Evolutionary conservation across 2,329 filamentous ascomycete genomes (phyloP).

Genomic region (Exophiala viscosa): DNA sequence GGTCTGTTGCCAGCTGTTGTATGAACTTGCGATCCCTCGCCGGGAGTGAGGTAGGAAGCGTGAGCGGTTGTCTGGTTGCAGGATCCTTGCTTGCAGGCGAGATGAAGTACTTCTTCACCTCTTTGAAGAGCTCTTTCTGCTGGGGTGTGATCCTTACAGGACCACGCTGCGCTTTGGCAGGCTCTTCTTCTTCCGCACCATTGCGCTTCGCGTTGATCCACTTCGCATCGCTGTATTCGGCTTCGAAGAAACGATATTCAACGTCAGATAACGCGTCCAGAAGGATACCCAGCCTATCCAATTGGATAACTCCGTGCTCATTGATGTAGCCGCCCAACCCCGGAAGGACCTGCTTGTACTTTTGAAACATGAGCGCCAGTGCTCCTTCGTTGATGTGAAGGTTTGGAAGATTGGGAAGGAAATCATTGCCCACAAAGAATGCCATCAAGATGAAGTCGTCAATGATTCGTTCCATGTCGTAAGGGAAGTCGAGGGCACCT

Average conservation of each 20-base stretch:
- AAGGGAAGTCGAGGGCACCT: slow-evolving; percentile 68
- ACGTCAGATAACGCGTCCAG: slow-evolving; percentile 82
- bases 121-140: slow-evolving; percentile 78
- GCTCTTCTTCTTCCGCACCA: slow-evolving; percentile 59
- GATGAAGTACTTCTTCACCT: slow-evolving; percentile 77
- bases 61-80: slow-evolving; percentile 53
- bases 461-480: slow-evolving; percentile 93
- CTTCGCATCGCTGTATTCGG: slow-evolving; percentile 78
- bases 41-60: slow-evolving; percentile 69
- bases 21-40: slow-evolving; percentile 91
- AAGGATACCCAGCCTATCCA: slow-evolving; percentile 71
- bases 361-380: slow-evolving; percentile 91
- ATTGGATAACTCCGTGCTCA: slow-evolving; percentile 86
- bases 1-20: slow-evolving; percentile 72
- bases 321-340: slow-evolving; percentile 93
- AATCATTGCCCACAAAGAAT: slow-evolving; percentile 99
- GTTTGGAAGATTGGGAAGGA: slow-evolving; percentile 91
- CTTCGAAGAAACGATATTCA: slow-evolving; percentile 89
- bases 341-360: slow-evolving; percentile 88
- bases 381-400: slow-evolving; percentile 98
- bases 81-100: slow-evolving; percentile 57
- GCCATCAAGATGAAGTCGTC: slow-evolving; percentile 99
- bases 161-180: slow-evolving; percentile 45
- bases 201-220: slow-evolving; percentile 89
- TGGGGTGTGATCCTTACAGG: slow-evolving; percentile 68